Percentiles rank a stretch among this genome's conserved stretches.
Conservation (phyloP, 1,284 basidiomycete genomes). For the Peniophora sp. region DNA sequence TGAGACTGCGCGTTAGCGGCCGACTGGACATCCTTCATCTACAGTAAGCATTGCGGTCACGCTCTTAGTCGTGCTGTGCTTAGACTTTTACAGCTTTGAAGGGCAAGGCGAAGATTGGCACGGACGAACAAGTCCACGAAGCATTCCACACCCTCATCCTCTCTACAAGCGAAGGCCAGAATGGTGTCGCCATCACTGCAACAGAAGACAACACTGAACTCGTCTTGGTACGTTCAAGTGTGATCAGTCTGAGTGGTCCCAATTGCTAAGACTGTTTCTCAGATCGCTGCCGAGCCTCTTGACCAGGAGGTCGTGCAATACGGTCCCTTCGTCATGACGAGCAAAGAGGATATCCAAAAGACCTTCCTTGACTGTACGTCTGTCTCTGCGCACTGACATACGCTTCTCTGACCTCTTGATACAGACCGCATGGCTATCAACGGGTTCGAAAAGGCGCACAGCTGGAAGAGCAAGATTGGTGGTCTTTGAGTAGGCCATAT, state of each 20-base stretch:
- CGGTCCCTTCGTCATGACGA: slow-evolving; percentile 85
- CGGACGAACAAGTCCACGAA: slow-evolving; percentile 39
- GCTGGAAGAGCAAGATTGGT: slow-evolving; percentile 84
- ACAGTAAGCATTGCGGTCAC: slow-evolving; percentile 41
- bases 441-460: slow-evolving; percentile 87
- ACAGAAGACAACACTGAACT: slow-evolving; percentile 58
- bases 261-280: slow-evolving; percentile 6
- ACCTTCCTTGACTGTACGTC: slow-evolving; percentile 75
- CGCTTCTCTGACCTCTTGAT: slow-evolving; percentile 2
- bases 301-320: slow-evolving; percentile 86
- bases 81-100: slow-evolving; percentile 45
- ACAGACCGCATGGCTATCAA: slow-evolving; percentile 69
- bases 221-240: slow-evolving; percentile 44
- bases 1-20: slow-evolving; percentile 32
- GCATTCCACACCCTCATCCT: slow-evolving; percentile 76
- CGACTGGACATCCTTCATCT: slow-evolving; percentile 80
- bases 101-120: slow-evolving; percentile 55
- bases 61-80: neutral
- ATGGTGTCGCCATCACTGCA: slow-evolving; percentile 56
- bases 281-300: slow-evolving; percentile 84
- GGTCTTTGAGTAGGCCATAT: slow-evolving; percentile 6
- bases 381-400: neutral
- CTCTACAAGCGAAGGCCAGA: slow-evolving; percentile 45
- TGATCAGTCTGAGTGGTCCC: slow-evolving; percentile 7
- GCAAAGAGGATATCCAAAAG: slow-evolving; percentile 71